Evolutionary conservation across 305 asterid genomes (phyloP), one percentile per base, ranked within the genome.

Genomic region (Fraxinus ornus): DNA sequence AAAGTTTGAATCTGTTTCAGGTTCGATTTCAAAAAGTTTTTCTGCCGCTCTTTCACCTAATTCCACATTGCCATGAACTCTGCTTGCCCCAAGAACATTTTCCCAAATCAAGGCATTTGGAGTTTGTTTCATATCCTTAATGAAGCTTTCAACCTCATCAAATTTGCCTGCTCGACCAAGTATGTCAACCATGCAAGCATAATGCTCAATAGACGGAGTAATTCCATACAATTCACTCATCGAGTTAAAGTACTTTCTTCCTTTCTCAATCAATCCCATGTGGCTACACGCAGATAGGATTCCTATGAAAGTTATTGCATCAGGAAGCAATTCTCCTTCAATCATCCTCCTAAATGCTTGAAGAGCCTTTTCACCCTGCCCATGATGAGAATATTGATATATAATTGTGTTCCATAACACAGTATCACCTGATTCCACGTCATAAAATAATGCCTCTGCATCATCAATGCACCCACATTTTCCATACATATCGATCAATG

Each of bases 111-210:
- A 80, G n/a, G 91, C 88, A 79, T 87, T 87, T 75, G 95, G 94
- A 79, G 90, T 76, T 72, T 87, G 82, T 79, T 87, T 89, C 97
- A 94, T 91, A n/a, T 79, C 73, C 76, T 88, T 87, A 76, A 94
- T 88, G 73, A 94, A 87, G 72, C 78, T 81, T 85, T 91, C 91
- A 77, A 91, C 88, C 84, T 95, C 95, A 35, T 86, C 85, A 24
- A 94, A 88, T 80, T 83, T 90, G 36, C 97, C 99, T 17, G 94
- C 97, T 77, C 97, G 91, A 57, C 98, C 94, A 68, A 94, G 94
- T 79, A 90, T 79, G 89, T 93, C 97, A 80, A 94, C 91, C 93
- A 95, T 87, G 82, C 97, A 91, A 80, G 97, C 94, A 85, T 92
- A 92, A 83, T 94, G 98, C 84, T 94, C 97, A 2, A 87, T 81